phyloP scores from a whole-genome alignment of 1,284 basidiomycete genomes.

The Sporisorium exsertum region DNA sequence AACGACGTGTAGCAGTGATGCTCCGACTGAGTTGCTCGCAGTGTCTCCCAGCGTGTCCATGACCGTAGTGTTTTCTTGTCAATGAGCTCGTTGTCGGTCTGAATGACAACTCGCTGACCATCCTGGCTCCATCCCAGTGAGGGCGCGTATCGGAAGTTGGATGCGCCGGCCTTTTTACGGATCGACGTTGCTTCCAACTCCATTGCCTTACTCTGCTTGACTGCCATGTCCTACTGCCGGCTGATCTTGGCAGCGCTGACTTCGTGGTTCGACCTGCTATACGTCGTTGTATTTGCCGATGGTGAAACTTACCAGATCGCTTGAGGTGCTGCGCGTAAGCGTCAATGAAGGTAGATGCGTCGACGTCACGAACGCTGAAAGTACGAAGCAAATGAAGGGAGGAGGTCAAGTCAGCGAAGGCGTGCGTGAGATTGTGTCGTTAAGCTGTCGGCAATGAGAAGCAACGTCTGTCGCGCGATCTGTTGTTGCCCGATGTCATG shows the following conservation, averaged over 20 bases:
- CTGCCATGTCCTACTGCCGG: neutral
- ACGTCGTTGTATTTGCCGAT: neutral
- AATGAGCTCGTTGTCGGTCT: too few species aligned
- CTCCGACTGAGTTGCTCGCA: too few species aligned
- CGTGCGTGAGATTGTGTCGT: neutral
- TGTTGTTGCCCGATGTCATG: neutral
- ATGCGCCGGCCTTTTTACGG: too few species aligned
- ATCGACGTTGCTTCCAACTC: neutral
- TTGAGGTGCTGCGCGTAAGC: slow-evolving; percentile 94
- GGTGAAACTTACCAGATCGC: slow-evolving; percentile 76
- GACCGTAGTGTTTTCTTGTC: too few species aligned
- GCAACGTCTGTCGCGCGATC: slow-evolving; percentile 14
- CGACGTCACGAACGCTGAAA: slow-evolving; percentile 70
- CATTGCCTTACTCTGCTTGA: neutral
- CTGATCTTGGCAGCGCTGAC: neutral
- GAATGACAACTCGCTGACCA: too few species aligned
- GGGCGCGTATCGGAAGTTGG: too few species aligned
- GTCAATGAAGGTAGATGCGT: slow-evolving; percentile 86
- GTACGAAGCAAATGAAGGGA: slow-evolving; percentile 20
- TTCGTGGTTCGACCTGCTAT: slow-evolving; percentile 12
- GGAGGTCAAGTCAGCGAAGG: slow-evolving; percentile 21
- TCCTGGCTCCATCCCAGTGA: too few species aligned
- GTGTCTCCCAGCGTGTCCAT: too few species aligned
- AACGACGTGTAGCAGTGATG: neutral
- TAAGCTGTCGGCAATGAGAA: neutral